These are phyloP conservation scores for Phoma sp. DNA, from an alignment of 2,329 filamentous ascomycete genomes.

Conservation along the genomic window DNA sequence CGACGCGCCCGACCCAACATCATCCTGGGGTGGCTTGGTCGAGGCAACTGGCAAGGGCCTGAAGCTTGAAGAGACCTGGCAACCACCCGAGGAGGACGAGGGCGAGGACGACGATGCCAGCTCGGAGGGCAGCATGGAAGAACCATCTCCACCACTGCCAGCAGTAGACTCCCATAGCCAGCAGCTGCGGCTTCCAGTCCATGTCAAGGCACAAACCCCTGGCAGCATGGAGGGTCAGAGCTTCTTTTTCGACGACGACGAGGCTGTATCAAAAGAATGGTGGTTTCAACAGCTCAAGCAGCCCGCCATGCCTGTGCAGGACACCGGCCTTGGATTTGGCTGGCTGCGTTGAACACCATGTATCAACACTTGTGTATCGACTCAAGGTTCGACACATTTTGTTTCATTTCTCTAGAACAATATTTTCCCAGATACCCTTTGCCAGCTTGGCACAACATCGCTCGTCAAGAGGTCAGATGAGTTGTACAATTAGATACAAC, in stretches of 20 bases:
- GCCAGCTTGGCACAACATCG: slow-evolving; percentile 36
- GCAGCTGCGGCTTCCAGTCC: slow-evolving; percentile 32
- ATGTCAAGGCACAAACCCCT: slow-evolving; percentile 35
- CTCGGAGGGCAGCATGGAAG: slow-evolving; percentile 52
- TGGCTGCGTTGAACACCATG: slow-evolving; percentile 38
- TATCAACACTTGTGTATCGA: slow-evolving; percentile 20
- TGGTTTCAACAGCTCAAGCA: slow-evolving; percentile 50
- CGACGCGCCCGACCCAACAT: slow-evolving; percentile 69
- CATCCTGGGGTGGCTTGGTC: slow-evolving; percentile 58
- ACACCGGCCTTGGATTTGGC: slow-evolving; percentile 46
- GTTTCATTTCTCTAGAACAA: slow-evolving; percentile 19
- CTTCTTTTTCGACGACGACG: slow-evolving; percentile 50
- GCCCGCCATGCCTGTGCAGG: slow-evolving; percentile 46
- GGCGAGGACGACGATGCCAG: slow-evolving; percentile 58
- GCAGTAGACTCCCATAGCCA: slow-evolving; percentile 25
- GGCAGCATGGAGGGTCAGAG: slow-evolving; percentile 49
- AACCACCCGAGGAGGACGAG: slow-evolving; percentile 62
- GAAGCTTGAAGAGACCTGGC: slow-evolving; percentile 82
- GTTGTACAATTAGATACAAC: slow-evolving; percentile 4
- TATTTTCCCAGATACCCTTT: slow-evolving; percentile 37
- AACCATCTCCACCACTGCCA: slow-evolving; percentile 40
- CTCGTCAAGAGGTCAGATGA: slow-evolving; percentile 34
- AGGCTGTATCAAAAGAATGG: slow-evolving; percentile 48
- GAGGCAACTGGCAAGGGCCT: slow-evolving; percentile 70
- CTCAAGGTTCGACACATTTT: slow-evolving; percentile 29